phyloP scores from a whole-genome alignment of 257 asterid species.

The Penstemon newberryi region DNA sequence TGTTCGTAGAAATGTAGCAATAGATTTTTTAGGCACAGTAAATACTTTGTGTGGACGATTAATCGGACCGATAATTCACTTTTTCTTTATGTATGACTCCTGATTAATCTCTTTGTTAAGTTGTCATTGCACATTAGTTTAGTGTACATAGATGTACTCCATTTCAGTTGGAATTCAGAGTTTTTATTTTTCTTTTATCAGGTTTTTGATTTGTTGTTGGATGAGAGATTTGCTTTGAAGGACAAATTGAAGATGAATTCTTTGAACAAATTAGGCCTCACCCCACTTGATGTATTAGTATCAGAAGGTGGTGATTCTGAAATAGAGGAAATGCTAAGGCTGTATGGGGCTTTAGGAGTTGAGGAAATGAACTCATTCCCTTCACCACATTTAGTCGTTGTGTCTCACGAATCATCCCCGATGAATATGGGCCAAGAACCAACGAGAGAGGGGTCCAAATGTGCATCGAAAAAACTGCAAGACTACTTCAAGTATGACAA shows the following conservation, averaged over 20 bases:
- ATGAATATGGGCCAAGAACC: conserved; percentile 8
- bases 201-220: conserved; percentile 45
- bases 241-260: conserved; percentile 41
- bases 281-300: conserved; percentile 44
- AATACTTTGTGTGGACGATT: too few relatives aligned
- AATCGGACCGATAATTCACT: too few relatives aligned
- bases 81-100: too few relatives aligned
- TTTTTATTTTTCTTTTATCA: conserved; percentile 8
- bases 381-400: background rate
- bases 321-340: conserved; percentile 44
- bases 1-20: too few relatives aligned
- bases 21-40: too few relatives aligned
- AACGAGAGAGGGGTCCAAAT: background rate
- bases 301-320: conserved; percentile 44
- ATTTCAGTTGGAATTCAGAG: background rate
- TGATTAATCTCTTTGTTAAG: too few relatives aligned
- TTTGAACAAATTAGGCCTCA: conserved; percentile 42
- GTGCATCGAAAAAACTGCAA: conserved; percentile 19
- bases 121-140: too few relatives aligned
- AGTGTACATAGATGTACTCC: too few relatives aligned
- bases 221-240: conserved; percentile 21
- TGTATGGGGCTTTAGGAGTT: conserved; percentile 31
- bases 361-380: conserved; percentile 10
- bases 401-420: background rate
- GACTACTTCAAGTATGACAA: conserved; percentile 39